Evolutionary conservation across 2,329 filamentous ascomycete genomes (phyloP).

Genomic region (Verticillium albo-atrum): DNA sequence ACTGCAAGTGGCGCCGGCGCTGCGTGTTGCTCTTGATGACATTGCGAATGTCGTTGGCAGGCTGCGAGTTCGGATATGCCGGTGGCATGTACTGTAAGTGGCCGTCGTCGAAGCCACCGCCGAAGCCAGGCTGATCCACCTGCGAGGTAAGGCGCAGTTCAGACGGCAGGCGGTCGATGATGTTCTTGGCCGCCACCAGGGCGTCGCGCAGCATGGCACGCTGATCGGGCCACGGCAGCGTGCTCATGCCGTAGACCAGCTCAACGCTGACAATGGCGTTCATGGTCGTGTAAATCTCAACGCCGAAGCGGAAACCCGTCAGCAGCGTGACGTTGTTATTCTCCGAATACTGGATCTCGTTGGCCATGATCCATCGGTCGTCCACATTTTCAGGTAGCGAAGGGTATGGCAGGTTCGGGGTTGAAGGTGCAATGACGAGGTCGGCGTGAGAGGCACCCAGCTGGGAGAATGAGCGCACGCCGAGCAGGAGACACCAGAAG

Average conservation of each 20-base stretch:
- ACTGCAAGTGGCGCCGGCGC: constrained; percentile 59
- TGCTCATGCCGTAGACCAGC: constrained; percentile 74
- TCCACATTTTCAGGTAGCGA: constrained; percentile 78
- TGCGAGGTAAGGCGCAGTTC: constrained; percentile 57
- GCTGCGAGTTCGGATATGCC: constrained; percentile 39
- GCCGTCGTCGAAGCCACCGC: background rate
- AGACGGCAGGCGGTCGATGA: constrained; percentile 62
- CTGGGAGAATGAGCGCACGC: constrained; percentile 70
- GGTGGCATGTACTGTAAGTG: constrained; percentile 50
- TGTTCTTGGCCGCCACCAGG: constrained; percentile 64
- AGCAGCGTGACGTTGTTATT: constrained; percentile 64
- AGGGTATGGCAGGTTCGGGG: constrained; percentile 70
- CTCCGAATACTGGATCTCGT: constrained; percentile 67
- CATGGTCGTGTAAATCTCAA: constrained; percentile 76
- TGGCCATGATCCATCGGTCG: constrained; percentile 72
- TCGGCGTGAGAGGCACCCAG: constrained; percentile 68
- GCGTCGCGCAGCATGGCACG: constrained; percentile 67
- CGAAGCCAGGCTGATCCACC: constrained; percentile 20
- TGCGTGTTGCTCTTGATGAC: constrained; percentile 43
- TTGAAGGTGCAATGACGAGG: constrained; percentile 71
- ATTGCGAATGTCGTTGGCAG: constrained; percentile 45
- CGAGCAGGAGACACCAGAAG: constrained; percentile 80
- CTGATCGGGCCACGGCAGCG: constrained; percentile 75
- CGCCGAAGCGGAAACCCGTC: constrained; percentile 75
- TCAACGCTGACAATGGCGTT: constrained; percentile 75